Evolutionary conservation across 192 early-diverging fungal species (phyloP), one percentile per base, ranked within the genome.

Genomic region (Mortierella hygrophila): DNA sequence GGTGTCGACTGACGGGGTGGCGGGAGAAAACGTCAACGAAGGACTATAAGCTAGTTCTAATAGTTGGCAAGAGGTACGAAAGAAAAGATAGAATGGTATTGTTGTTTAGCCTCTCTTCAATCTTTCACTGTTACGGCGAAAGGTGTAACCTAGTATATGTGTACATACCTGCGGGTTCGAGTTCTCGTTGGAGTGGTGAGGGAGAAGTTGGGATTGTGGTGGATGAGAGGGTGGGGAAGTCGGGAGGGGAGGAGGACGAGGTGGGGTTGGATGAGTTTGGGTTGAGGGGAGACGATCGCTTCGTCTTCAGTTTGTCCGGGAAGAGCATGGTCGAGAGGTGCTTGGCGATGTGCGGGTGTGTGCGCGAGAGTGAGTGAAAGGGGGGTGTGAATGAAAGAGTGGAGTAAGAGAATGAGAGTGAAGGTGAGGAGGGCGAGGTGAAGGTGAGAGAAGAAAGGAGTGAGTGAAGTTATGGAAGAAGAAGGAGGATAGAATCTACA

Each of bases 201-300:
- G 77, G 76, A 29, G 32, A 16, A 20, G 57, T 21, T 49, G 70
- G 49, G 3, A 46, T 74, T 41, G 40, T 46, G n/a, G 60, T 18
- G 8, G 49, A 77, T 29, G 26, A 18, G 71, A n/a, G 71, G 54
- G 46, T 44, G 52, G 60, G 11, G 78, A 63, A 11, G 70, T 37
- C 21, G 46, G 68, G 37, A 21, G 78, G 46, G 70, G 74, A 75
- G 8, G 74, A 72, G 41, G 72, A 38, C 0, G 82, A 70, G 37
- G 5, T 52, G 15, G 60, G 10, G 60, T 65, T 65, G 32, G 83
- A 81, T 23, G 75, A 80, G 65, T 86, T 86, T 70, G 84, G 84
- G 72, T 86, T 86, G 38, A 86, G 65, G 6, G 84, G 84, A 6
- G 84, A 86, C 18, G 84, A 86, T 4, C 84, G 84, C 79, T 78